phyloP scores from a whole-genome alignment of 2,329 filamentous ascomycete species.

The Dactylella cylindrospora region DNA sequence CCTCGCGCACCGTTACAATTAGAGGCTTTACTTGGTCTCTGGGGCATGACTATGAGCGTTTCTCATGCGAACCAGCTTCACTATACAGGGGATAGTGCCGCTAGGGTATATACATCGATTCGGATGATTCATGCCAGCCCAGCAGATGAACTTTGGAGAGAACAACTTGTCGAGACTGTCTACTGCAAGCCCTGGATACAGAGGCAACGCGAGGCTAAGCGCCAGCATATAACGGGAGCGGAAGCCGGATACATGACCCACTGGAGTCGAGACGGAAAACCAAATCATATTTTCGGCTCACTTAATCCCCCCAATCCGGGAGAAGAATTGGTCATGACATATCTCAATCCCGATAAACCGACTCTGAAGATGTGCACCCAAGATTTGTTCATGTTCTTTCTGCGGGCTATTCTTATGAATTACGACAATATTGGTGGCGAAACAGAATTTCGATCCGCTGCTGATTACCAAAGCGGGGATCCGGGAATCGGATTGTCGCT shows the following conservation, averaged over 20 bases:
- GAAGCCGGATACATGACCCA: no score
- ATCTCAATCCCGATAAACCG: neutral
- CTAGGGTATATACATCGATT: no score
- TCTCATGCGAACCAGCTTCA: no score
- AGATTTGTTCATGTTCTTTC: slow-evolving; percentile 14
- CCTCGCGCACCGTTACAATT: neutral
- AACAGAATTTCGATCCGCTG: slow-evolving; percentile 1
- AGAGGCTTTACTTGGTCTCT: neutral
- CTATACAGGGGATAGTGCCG: no score
- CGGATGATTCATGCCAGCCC: no score
- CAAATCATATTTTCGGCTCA: neutral
- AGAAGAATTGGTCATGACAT: neutral
- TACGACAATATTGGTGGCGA: slow-evolving; percentile 4
- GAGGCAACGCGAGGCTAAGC: no score
- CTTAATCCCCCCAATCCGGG: neutral
- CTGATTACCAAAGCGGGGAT: no score
- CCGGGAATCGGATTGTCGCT: neutral
- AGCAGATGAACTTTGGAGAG: no score
- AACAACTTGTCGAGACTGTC: no score
- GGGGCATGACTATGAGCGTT: neutral
- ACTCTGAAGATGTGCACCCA: slow-evolving; percentile 4
- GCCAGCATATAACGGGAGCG: no score
- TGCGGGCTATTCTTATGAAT: neutral
- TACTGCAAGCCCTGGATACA: no score
- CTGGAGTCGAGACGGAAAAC: no score